A percentile compares a stretch with the other conserved stretches of the same genome.
Evolutionary conservation across 345 rosid species (phyloP).

Genomic region (Rhodamnia rubescens): DNA sequence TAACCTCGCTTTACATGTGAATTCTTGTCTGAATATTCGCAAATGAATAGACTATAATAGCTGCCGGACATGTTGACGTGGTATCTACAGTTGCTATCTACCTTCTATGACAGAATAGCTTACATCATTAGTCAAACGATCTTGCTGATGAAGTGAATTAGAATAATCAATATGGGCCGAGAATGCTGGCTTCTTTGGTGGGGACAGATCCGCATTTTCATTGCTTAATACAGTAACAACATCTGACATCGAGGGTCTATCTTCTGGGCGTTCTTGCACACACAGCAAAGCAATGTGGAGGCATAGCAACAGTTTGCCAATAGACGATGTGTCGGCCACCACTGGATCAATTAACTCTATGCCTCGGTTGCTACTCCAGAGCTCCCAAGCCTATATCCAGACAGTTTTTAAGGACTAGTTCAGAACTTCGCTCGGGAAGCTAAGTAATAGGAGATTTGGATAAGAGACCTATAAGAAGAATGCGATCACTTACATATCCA

Average conservation of each 20-base stretch:
- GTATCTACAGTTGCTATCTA: background rate
- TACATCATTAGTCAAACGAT: background rate
- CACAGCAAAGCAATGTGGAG: slow-evolving; percentile 20
- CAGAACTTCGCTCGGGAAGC: background rate
- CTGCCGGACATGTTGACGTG: background rate
- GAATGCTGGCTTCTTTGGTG: slow-evolving; percentile 12
- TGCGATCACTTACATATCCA: slow-evolving; percentile 6
- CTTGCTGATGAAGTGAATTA: background rate
- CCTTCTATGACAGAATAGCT: background rate
- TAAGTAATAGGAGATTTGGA: background rate
- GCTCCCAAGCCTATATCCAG: slow-evolving; percentile 13
- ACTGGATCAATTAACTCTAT: slow-evolving; percentile 5
- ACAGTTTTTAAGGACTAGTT: background rate
- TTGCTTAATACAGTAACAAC: slow-evolving; percentile 6
- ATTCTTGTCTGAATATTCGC: background rate
- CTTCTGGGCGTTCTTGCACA: slow-evolving; percentile 11
- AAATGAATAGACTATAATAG: background rate
- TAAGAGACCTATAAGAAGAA: background rate
- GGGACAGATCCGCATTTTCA: background rate
- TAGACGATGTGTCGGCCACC: background rate
- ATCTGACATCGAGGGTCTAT: slow-evolving; percentile 14
- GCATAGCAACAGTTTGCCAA: background rate
- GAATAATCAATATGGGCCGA: background rate
- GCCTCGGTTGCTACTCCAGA: background rate
- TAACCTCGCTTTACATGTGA: background rate